Percentiles rank a stretch among this genome's conserved stretches.
phyloP scores from a whole-genome alignment of 1,139 yeast genomes.

The Hemisphaericaspora subhashii region DNA sequence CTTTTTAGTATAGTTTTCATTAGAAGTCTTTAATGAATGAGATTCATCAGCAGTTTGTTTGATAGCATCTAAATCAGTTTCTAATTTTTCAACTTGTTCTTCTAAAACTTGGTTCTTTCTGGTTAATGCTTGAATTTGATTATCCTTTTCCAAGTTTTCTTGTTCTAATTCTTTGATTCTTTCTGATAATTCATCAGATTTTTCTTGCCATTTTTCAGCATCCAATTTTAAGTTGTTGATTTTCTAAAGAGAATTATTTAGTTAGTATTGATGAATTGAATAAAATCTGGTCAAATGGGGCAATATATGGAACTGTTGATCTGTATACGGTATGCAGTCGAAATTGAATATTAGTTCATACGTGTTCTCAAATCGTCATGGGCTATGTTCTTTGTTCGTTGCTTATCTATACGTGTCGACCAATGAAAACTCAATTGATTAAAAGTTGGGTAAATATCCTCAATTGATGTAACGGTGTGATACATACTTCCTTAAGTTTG shows the following conservation, averaged over 20 bases:
- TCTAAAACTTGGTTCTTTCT: conserved; percentile 92
- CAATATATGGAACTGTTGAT: too few species aligned
- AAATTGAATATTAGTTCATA: too few species aligned
- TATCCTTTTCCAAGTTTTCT: conserved; percentile 88
- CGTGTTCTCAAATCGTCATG: background rate
- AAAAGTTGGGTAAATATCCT: background rate
- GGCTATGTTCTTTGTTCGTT: too few species aligned
- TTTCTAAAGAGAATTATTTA: too few species aligned
- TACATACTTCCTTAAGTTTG: conserved; percentile 54
- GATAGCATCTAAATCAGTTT: conserved; percentile 72
- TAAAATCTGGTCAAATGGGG: too few species aligned
- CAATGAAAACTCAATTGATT: too few species aligned
- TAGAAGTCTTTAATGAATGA: conserved; percentile 81
- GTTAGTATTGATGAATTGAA: too few species aligned
- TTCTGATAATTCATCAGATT: conserved; percentile 81
- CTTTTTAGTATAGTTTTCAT: conserved; percentile 90
- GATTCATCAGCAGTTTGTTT: conserved; percentile 94
- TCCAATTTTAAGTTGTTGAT: conserved; percentile 87
- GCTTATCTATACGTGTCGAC: too few species aligned
- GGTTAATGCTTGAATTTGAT: conserved; percentile 88
- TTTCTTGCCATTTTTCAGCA: conserved; percentile 96
- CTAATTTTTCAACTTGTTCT: conserved; percentile 87
- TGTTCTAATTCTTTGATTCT: conserved; percentile 90
- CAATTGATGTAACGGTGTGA: background rate
- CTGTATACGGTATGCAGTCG: too few species aligned